A percentile compares a stretch with the other conserved stretches of the same genome.
Evolutionary conservation across 345 rosid species (phyloP).

Genomic region (Gossypium stocksii): DNA sequence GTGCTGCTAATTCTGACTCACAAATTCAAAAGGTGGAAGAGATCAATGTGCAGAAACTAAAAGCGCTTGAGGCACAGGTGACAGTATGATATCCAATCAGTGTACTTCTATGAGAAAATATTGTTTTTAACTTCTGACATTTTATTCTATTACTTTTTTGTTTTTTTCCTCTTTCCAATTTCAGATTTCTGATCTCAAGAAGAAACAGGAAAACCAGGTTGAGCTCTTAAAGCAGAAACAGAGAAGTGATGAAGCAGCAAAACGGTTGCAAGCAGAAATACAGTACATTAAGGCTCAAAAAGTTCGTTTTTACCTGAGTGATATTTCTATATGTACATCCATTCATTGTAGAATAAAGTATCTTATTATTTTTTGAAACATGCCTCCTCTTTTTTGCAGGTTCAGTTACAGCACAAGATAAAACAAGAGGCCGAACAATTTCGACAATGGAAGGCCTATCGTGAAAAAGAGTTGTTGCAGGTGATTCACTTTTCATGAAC

Average conservation of each 20-base stretch:
- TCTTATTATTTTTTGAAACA: constrained; percentile 7
- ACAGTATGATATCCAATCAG: constrained; percentile 3
- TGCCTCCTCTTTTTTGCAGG: constrained; percentile 32
- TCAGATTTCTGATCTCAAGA: constrained; percentile 70
- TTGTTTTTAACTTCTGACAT: constrained; percentile 12
- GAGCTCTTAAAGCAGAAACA: constrained; percentile 68
- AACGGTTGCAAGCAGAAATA: constrained; percentile 67
- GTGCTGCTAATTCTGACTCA: constrained; percentile 59
- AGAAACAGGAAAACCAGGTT: constrained; percentile 73
- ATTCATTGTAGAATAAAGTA: not conserved
- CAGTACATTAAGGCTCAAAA: constrained; percentile 76
- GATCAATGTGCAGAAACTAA: constrained; percentile 56
- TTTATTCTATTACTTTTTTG: not conserved
- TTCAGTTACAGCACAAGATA: constrained; percentile 74
- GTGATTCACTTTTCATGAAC: constrained; percentile 26
- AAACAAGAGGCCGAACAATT: constrained; percentile 86
- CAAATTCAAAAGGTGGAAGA: constrained; percentile 51
- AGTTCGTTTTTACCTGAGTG: constrained; percentile 30
- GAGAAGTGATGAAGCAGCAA: constrained; percentile 77
- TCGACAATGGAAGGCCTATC: constrained; percentile 79
- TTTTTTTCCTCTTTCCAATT: not conserved
- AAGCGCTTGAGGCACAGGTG: constrained; percentile 64
- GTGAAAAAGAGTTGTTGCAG: constrained; percentile 78
- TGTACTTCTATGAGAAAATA: not conserved
- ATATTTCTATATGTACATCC: not conserved